Conservation (phyloP, 1,139 yeast species). For the Diutina neorugosa region DNA sequence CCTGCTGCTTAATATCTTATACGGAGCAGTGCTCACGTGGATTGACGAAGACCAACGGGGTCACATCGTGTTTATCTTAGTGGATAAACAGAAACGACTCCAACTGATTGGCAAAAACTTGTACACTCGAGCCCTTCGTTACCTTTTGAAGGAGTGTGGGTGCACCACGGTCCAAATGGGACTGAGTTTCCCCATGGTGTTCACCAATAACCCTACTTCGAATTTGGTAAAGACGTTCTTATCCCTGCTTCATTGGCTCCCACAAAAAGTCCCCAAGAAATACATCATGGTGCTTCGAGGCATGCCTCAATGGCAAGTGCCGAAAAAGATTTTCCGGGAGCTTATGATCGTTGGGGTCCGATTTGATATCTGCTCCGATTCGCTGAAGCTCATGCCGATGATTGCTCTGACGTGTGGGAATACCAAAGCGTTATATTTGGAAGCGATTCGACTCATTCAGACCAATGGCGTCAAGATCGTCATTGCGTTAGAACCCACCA, state of each 20-base stretch:
- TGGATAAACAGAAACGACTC: conserved; percentile 42
- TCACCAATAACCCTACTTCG: conserved; percentile 13
- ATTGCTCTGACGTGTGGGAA: conserved; percentile 5
- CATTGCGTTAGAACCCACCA: conserved; percentile 45
- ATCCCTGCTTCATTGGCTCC: not conserved
- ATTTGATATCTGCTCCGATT: conserved; percentile 40
- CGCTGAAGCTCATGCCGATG: conserved; percentile 25
- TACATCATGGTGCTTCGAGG: conserved; percentile 26
- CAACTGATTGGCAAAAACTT: conserved; percentile 50
- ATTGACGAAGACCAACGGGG: conserved; percentile 30
- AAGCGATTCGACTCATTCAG: conserved; percentile 12
- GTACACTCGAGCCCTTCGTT: conserved; percentile 43
- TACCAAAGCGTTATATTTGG: conserved; percentile 12
- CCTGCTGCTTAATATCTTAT: conserved; percentile 42
- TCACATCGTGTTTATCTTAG: conserved; percentile 35
- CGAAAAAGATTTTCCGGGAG: conserved; percentile 42
- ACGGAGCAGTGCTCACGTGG: conserved; percentile 53
- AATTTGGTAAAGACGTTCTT: conserved; percentile 19
- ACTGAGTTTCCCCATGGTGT: conserved; percentile 38
- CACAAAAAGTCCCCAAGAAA: not conserved
- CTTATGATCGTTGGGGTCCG: conserved; percentile 49
- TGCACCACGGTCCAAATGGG: conserved; percentile 37
- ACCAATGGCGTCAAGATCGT: conserved; percentile 32
- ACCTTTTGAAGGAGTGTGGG: conserved; percentile 32
- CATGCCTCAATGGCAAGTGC: conserved; percentile 37